Evolutionary conservation across 2,329 filamentous ascomycete genomes (phyloP).

Genomic region (Xylariales sp.): DNA sequence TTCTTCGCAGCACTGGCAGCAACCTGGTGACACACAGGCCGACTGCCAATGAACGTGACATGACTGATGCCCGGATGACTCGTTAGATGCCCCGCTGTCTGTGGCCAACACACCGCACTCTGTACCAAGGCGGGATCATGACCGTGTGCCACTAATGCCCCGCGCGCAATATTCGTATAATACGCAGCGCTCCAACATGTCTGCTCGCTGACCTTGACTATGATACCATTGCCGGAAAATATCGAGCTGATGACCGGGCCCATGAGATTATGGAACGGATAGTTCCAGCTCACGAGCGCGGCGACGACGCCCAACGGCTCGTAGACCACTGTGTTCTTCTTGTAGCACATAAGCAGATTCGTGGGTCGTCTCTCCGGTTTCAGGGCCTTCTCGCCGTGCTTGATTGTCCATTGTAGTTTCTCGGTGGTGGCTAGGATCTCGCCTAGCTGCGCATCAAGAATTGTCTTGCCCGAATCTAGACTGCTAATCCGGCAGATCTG

Average conservation of each 20-base stretch:
- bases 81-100: constrained; percentile 74
- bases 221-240: constrained; percentile 85
- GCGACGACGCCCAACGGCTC: constrained; percentile 91
- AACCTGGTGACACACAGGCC: constrained; percentile 80
- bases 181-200: constrained; percentile 89
- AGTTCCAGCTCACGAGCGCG: constrained; percentile 96
- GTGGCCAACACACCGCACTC: constrained; percentile 81
- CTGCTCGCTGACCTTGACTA: constrained; percentile 93
- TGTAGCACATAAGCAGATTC: constrained; percentile 92
- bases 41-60: constrained; percentile 93
- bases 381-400: constrained; percentile 81
- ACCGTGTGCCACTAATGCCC: constrained; percentile 76
- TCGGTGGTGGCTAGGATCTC: constrained; percentile 93
- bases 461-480: constrained; percentile 92
- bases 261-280: constrained; percentile 91
- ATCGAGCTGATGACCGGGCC: constrained; percentile 86
- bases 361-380: constrained; percentile 69
- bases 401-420: constrained; percentile 90
- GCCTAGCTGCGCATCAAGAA: constrained; percentile 87
- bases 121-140: constrained; percentile 80
- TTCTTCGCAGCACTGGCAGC: constrained; percentile 78
- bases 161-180: constrained; percentile 73
- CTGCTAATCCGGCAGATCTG: constrained; percentile 81
- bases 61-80: constrained; percentile 81
- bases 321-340: constrained; percentile 83